Base-by-base conservation (phyloP, 2,329 filamentous ascomycete genomes). In the Colletotrichum spaethianum region DNA sequence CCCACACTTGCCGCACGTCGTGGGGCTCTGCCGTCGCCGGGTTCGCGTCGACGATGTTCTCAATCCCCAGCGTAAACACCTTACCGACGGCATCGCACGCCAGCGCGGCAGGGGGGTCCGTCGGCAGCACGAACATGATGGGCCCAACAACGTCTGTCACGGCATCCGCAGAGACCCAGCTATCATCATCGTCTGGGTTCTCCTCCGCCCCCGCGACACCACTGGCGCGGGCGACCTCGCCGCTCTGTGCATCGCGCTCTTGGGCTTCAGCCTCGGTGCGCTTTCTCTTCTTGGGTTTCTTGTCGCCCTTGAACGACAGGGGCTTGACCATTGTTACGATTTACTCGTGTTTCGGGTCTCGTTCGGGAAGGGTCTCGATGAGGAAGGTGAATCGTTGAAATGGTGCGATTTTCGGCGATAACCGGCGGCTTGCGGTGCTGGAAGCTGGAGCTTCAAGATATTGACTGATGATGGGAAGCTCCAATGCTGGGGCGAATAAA, bases 241-340 rank as follows among this genome's bases (percentile, higher is more conserved):
- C 55, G 56, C 60, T n/a, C n/a, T 50, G 40, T 26, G 36, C 67
- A 38, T 67, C 56, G 40, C 70, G 61, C 28, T 66, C 61, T 33
- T 67, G 46, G 72, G 86, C 84, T 53, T 90, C 86, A 53, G 84
- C 84, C 63, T 86, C 85, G 59, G 88, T 83, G 76, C 93, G 91
- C 88, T 98, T 98, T 81, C 94, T 90, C 87, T 98, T 98, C 83
- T 96, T 98, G 72, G 90, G 85, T 85, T 96, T 96, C 83, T 97
- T 98, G 85, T 99, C 96, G 86, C 96, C 96, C 85, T 99, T 99
- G 88, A 99, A 99, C 60, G 91, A 88, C 70, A 99, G 89, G 59
- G 96, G 92, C 82, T 97, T 98, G 77, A 97, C 92, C 93, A 96
- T 96, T 73, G 75, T 76, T 26, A 31, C 33, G 56, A 63, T 42